These are phyloP conservation scores for Yamadazyma takamatsuzukensis DNA, from an alignment of 805 yeast species.

Conservation along the genomic window DNA sequence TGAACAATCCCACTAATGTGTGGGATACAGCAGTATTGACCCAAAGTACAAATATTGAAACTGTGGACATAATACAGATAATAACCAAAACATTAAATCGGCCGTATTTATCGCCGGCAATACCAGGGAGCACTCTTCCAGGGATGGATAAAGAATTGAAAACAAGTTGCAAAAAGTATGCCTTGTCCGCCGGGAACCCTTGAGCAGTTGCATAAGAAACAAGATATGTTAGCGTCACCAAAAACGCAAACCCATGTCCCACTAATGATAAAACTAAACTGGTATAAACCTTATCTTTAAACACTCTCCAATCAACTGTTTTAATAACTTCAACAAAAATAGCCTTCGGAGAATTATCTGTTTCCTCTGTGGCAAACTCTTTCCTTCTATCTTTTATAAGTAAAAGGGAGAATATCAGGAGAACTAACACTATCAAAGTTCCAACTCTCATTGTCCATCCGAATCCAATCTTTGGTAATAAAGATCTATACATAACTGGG, in stretches of 20 bases:
- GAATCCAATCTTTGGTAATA: conserved; percentile 25
- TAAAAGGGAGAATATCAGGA: conserved; percentile 13
- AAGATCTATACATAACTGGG: conserved; percentile 23
- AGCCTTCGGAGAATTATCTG: conserved; percentile 3
- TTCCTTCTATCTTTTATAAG: conserved; percentile 18
- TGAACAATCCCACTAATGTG: conserved; percentile 17
- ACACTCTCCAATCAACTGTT: conserved; percentile 22
- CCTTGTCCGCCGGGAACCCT: conserved; percentile 15
- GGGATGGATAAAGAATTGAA: conserved; percentile 24
- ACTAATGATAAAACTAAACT: conserved; percentile 21
- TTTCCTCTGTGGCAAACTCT: conserved; percentile 8
- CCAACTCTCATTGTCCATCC: conserved; percentile 28
- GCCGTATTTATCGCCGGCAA: conserved; percentile 23
- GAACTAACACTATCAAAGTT: conserved; percentile 18
- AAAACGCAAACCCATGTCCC: conserved; percentile 28
- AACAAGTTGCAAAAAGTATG: conserved; percentile 20
- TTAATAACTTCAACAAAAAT: conserved; percentile 14
- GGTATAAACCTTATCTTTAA: conserved; percentile 19
- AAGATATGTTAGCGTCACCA: conserved; percentile 20
- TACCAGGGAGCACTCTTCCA: conserved; percentile 24
- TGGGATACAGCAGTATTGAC: conserved; percentile 21
- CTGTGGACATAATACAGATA: conserved; percentile 11
- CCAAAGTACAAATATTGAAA: conserved; percentile 22
- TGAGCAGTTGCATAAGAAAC: conserved; percentile 23
- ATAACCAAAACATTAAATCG: conserved; percentile 22